Evolutionary conservation across 2,329 filamentous ascomycete species (phyloP).

Genomic region (Rhytidhysteron rufulum): DNA sequence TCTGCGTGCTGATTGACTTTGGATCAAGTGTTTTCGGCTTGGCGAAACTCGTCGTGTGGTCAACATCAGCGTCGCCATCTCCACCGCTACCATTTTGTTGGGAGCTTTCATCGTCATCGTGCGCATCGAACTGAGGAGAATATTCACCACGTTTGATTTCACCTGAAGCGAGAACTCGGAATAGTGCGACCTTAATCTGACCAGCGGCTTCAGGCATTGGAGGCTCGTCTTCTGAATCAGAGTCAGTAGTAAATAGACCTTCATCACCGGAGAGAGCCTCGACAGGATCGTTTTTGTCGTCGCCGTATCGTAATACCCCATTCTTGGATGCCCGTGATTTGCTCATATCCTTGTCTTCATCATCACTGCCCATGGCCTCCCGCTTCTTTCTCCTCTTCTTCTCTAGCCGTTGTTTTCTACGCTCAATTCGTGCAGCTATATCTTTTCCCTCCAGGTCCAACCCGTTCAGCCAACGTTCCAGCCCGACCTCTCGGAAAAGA

Average conservation of each 20-base stretch:
- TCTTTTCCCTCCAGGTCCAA: conserved; percentile 92
- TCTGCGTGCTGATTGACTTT: conserved; percentile 97
- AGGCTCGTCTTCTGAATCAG: conserved; percentile 74
- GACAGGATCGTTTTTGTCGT: conserved; percentile 69
- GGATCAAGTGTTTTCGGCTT: conserved; percentile 95
- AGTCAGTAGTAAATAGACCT: conserved; percentile 60
- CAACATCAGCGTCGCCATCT: conserved; percentile 74
- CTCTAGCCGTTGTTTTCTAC: conserved; percentile 66
- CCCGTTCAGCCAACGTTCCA: conserved; percentile 95
- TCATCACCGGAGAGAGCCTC: conserved; percentile 71
- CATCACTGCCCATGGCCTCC: conserved; percentile 47
- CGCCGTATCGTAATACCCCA: conserved; percentile 74
- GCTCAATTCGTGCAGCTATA: conserved; percentile 73
- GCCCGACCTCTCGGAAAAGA: conserved; percentile 90
- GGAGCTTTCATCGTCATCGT: conserved; percentile 78
- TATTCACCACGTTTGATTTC: conserved; percentile 99
- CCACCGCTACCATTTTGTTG: conserved; percentile 51
- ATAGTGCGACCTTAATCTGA: conserved; percentile 97
- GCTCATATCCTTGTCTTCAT: conserved; percentile 40
- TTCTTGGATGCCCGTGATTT: conserved; percentile 36
- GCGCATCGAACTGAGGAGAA: conserved; percentile 93
- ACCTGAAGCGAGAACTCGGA: conserved; percentile 88
- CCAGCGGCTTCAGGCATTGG: conserved; percentile 86
- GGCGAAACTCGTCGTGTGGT: conserved; percentile 96
- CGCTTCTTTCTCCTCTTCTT: conserved; percentile 78